These are phyloP conservation scores for Rhododendron griersonianum DNA, from an alignment of 148 eudicot genomes.

Conservation along the genomic window DNA sequence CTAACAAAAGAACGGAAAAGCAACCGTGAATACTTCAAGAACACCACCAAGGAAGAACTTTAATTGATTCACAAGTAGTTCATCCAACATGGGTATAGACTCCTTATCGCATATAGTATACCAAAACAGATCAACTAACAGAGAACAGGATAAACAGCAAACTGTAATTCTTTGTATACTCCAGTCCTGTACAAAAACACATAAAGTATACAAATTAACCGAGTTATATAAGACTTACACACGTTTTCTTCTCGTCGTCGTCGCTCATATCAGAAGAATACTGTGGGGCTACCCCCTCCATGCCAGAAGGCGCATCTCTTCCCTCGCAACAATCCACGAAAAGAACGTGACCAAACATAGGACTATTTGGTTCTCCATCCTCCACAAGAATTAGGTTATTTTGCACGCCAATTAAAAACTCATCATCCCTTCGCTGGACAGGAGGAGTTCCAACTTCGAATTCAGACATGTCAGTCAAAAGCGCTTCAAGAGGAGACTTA, in stretches of 20 bases:
- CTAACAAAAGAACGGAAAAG: background rate
- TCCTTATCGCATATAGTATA: background rate
- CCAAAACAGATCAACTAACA: background rate
- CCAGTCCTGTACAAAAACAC: background rate
- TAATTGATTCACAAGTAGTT: background rate
- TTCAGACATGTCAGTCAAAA: slow-evolving; percentile 34
- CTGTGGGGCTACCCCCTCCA: slow-evolving; percentile 14
- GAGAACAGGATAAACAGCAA: background rate
- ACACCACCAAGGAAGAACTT: background rate
- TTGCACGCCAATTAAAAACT: slow-evolving; percentile 15
- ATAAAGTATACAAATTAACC: background rate
- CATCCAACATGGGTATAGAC: background rate
- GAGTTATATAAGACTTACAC: slow-evolving; percentile 32
- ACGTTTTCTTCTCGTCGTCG: slow-evolving; percentile 11
- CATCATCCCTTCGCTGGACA: slow-evolving; percentile 17
- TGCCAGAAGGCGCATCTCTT: slow-evolving; percentile 14
- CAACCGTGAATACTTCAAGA: background rate
- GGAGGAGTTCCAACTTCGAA: slow-evolving; percentile 16
- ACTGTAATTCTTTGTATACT: background rate
- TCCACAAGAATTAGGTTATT: slow-evolving; percentile 18
- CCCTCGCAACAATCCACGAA: slow-evolving; percentile 31
- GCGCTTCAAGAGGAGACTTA: slow-evolving; percentile 43
- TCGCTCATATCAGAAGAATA: slow-evolving; percentile 10
- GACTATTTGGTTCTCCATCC: slow-evolving; percentile 15
- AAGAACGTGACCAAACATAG: slow-evolving; percentile 11